Evolutionary conservation across 2,329 filamentous ascomycete genomes (phyloP), one percentile per base, ranked within the genome.

Genomic region (Xenoacremonium recifei): DNA sequence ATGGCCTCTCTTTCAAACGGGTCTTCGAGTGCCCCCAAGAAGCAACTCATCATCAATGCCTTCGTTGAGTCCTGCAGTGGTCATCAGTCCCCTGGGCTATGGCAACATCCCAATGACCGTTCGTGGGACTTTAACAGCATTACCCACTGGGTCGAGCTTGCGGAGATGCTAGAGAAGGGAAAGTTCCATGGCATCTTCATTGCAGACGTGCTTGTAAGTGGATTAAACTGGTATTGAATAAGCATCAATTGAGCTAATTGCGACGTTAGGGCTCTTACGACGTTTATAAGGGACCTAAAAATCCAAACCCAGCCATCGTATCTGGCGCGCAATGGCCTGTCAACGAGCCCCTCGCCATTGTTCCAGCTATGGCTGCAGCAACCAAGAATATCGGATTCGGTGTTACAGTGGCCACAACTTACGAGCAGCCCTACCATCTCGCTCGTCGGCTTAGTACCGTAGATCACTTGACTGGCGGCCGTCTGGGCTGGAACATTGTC

Each of bases 321-420:
- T 78, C 80, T 0, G 84, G 80, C 2, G 80, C 82, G 0, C 84
- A 87, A 60, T 87, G 80, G 75, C 84, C 84, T 0, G 79, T 86
- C n/a, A 85, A 84, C 45, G 83, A 87, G 57, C 83, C 83, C 0
- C 56, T 87, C 2, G 48, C 58, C 6, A 72, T 82, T 3, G 70
- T 87, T 0, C 72, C 82, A 3, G 81, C 82, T 3, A 84, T 87
- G 81, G 82, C 83, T 1, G 82, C 82, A 1, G 82, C 71, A 0
- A 87, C 84, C 0, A 75, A 78, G 49, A 84, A 71, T 44, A 74
- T 88, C n/a, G 79, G 76, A 0, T 87, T 87, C 46, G 83, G 83
- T 1, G 79, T 87, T 2, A 87, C 84, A 0, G 75, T 82, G 1
- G 77, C 78, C 2, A 85, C 83, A 1, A 85, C 80, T 1, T 87